Evolutionary conservation across 1,284 basidiomycete genomes (phyloP), one percentile per base, ranked within the genome.

Genomic region (Sphaerobolus stellatus): DNA sequence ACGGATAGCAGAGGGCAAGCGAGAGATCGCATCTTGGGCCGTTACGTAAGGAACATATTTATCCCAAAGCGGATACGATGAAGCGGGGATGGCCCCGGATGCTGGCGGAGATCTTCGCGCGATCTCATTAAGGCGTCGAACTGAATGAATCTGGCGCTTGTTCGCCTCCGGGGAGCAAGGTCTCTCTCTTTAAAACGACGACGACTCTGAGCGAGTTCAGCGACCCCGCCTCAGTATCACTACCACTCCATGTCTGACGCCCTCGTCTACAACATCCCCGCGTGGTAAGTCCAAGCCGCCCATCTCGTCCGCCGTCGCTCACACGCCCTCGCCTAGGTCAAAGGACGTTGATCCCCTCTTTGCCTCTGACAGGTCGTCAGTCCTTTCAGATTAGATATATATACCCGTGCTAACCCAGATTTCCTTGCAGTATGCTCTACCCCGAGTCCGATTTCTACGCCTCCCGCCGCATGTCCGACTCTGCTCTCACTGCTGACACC

Each of bases 181-280:
- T n/a, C 13, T n/a, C n/a, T n/a, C n/a, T n/a, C n/a, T n/a, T n/a
- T n/a, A n/a, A n/a, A n/a, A n/a, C n/a, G n/a, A n/a, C n/a, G n/a
- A n/a, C n/a, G n/a, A n/a, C n/a, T n/a, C n/a, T n/a, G n/a, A n/a
- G n/a, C n/a, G n/a, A n/a, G n/a, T n/a, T n/a, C n/a, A n/a, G n/a
- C n/a, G n/a, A n/a, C n/a, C n/a, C n/a, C n/a, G n/a, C n/a, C n/a
- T n/a, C n/a, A n/a, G n/a, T n/a, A n/a, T n/a, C 67, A 62, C 58
- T 59, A 66, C 63, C 70, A 78, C 65, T 75, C 84, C 64, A 80
- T 78, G 66, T 72, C 74, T 56, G 84, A 82, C 71, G 80, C 80
- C 79, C 76, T 85, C 60, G 77, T 80, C 46, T 81, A 84, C 66
- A 76, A 83, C 56, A 80, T 84, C 56, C 80, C 77, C 67, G 73